These are phyloP conservation scores for Kalanchoe fedtschenkoi DNA, from an alignment of 164 flowering plant genomes.

Conservation along the genomic window DNA sequence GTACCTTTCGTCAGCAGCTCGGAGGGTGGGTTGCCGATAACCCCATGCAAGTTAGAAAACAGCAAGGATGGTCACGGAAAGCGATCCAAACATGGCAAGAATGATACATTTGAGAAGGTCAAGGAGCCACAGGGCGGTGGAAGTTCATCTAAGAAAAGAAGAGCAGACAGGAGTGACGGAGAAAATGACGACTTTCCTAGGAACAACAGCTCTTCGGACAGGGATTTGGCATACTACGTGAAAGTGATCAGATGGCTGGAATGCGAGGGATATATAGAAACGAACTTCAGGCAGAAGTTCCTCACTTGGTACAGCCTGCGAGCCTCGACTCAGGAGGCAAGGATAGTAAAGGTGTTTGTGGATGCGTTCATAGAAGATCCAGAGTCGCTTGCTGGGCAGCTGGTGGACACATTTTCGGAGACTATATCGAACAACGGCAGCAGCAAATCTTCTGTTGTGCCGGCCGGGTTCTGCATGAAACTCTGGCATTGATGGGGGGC, in stretches of 20 bases:
- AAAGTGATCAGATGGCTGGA: slow-evolving; percentile 71
- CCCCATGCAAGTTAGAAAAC: slow-evolving; percentile 62
- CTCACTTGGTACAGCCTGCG: slow-evolving; percentile 89
- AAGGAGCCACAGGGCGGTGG: slow-evolving; percentile 37
- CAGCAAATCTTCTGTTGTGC: slow-evolving; percentile 33
- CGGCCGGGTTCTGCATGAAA: slow-evolving; percentile 69
- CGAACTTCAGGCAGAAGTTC: slow-evolving; percentile 72
- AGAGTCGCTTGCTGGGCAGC: slow-evolving; percentile 76
- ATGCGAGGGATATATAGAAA: slow-evolving; percentile 69
- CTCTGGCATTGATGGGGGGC: slow-evolving; percentile 50
- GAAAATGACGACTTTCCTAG: slow-evolving; percentile 17
- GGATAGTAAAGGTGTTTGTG: slow-evolving; percentile 66
- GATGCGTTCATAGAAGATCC: slow-evolving; percentile 73
- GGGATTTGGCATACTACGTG: slow-evolving; percentile 73
- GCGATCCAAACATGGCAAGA: slow-evolving; percentile 33
- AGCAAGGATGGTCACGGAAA: slow-evolving; percentile 33
- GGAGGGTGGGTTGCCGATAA: slow-evolving; percentile 48
- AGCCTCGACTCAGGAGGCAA: slow-evolving; percentile 62
- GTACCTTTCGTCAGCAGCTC: slow-evolving; percentile 27
- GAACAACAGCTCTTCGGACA: slow-evolving; percentile 25
- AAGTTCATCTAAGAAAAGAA: slow-evolving; percentile 30
- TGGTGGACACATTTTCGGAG: slow-evolving; percentile 75
- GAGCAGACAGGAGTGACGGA: slow-evolving; percentile 19
- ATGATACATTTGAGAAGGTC: slow-evolving; percentile 25
- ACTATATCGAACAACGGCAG: slow-evolving; percentile 20